A percentile compares a stretch with the other conserved stretches of the same genome.
These are phyloP conservation scores for Morella rubra DNA, from an alignment of 306 rosid species.

Conservation along the genomic window DNA sequence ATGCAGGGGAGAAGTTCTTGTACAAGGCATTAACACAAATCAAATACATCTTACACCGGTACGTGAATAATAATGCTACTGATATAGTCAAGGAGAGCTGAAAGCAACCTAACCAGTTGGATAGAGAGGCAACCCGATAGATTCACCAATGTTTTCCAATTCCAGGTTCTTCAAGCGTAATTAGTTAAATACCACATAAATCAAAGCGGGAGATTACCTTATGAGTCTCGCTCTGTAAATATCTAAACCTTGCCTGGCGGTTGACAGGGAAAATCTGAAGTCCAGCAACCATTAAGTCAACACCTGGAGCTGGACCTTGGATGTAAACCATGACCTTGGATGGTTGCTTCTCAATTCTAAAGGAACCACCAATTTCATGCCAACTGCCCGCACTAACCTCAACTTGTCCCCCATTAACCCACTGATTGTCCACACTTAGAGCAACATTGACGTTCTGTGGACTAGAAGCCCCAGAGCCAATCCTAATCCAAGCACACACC, in stretches of 20 bases:
- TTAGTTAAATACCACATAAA: constrained; percentile 8
- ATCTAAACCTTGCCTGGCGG: constrained; percentile 66
- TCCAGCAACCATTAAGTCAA: constrained; percentile 86
- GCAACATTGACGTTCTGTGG: constrained; percentile 75
- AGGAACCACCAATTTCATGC: constrained; percentile 94
- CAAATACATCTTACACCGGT: no score
- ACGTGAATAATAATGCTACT: no score
- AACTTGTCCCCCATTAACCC: constrained; percentile 91
- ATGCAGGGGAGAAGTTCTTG: neutral
- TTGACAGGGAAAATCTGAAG: constrained; percentile 90
- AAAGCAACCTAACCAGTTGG: no score
- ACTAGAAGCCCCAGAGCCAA: constrained; percentile 62
- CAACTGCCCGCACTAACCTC: constrained; percentile 58
- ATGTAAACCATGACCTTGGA: constrained; percentile 77
- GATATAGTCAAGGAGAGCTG: no score
- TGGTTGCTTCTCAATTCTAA: constrained; percentile 87
- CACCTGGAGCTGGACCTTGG: constrained; percentile 85
- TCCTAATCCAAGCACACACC: constrained; percentile 88
- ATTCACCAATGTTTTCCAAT: constrained; percentile 12
- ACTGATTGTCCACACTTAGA: constrained; percentile 73
- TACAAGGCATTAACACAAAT: neutral
- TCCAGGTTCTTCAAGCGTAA: neutral
- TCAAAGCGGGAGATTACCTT: constrained; percentile 47
- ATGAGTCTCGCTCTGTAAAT: constrained; percentile 67
- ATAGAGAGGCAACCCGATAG: no score